Percentiles rank a stretch among this genome's conserved stretches.
These are phyloP conservation scores for Brettanomyces anomalus DNA, from an alignment of 805 yeast species.

Conservation along the genomic window DNA sequence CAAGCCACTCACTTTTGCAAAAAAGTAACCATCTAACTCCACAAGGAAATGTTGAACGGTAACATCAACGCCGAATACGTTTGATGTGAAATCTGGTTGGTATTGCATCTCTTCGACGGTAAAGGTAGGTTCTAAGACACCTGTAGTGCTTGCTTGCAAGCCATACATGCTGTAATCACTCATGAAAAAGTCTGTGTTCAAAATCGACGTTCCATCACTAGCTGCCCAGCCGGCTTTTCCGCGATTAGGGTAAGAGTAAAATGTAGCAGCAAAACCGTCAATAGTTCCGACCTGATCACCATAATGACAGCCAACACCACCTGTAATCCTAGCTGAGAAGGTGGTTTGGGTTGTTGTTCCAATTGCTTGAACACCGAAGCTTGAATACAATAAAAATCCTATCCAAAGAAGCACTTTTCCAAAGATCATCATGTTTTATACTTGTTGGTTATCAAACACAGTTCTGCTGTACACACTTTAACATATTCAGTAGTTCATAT, in stretches of 20 bases:
- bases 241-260: slow-evolving; percentile 1
- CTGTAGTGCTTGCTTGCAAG: neutral
- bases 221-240: neutral
- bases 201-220: neutral
- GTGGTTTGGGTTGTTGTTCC: neutral
- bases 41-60: neutral
- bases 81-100: too few relatives aligned
- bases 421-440: too few relatives aligned
- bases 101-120: too few relatives aligned
- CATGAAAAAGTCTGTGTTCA: neutral
- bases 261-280: slow-evolving; percentile 1
- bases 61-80: neutral
- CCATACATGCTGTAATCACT: neutral
- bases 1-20: slow-evolving; percentile 5
- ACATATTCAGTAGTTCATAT: too few relatives aligned
- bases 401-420: too few relatives aligned
- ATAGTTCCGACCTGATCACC: neutral
- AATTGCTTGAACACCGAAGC: neutral
- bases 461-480: too few relatives aligned
- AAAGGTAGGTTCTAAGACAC: neutral
- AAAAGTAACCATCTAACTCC: slow-evolving; percentile 1
- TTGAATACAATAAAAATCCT: too few relatives aligned
- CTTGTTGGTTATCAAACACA: too few relatives aligned
- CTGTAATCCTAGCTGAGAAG: neutral
- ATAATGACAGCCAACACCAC: slow-evolving; percentile 1